Base-by-base conservation (phyloP, 2,329 filamentous ascomycete species). In the Fusarium scirpi region DNA sequence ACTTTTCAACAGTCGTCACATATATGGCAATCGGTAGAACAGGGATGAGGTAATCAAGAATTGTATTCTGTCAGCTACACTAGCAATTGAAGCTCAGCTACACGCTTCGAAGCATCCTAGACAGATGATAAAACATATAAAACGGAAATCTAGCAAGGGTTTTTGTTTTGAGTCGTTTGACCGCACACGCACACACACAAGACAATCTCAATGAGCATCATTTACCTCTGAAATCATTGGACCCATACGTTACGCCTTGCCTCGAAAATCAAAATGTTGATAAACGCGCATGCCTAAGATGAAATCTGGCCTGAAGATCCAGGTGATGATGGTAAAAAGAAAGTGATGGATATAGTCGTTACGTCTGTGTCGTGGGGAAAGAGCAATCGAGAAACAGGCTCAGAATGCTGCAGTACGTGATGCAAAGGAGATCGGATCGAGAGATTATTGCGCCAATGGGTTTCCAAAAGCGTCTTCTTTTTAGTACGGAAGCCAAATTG, bases 61-160 rank as follows among this genome's bases (percentile, higher is more conserved):
- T 58, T 52, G 18, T 22, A 65, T 60, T 65, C 40, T 58, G 27
- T 24, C n/a, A 24, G 8, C 45, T 46, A 24, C n/a, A 20, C 24
- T 5, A 29, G 20, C 6, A 38, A 32, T 5, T 27, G 20, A 24
- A 53, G 49, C 32, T 15, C 34, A 16, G 8, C 20, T 24, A 34
- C n/a, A 38, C 6, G 20, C 20, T 30, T 16, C 16, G 10, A 29
- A 25, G 3, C 8, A 22, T 8, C 30, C 11, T 8, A 15, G 38
- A 8, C 9, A 22, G 16, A 40, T 8, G 8, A 25, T 7, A 29
- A 41, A 20, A 66, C 24, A 66, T 29, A 60, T 10, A 54, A 65
- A 48, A 30, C 18, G 6, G 3, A 30, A n/a, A 24, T 66, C 47
- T 32, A 61, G 24, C 24, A 27, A 27, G 38, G 27, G 12, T 15